Evolutionary conservation across 306 rosid genomes (phyloP).

Genomic region (Citrullus colocynthis): DNA sequence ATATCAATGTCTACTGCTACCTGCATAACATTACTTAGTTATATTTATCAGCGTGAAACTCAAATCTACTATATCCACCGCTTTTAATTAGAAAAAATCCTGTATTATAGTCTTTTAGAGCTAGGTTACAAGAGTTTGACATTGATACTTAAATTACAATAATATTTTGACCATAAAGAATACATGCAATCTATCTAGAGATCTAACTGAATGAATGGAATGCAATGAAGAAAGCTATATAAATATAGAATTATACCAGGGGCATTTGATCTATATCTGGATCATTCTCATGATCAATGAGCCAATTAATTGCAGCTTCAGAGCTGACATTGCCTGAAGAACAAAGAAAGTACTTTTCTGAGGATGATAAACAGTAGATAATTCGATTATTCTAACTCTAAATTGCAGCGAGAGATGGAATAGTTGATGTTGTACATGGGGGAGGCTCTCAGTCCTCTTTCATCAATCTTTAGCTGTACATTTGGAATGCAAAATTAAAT

Average conservation of each 20-base stretch:
- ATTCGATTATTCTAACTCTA: neutral
- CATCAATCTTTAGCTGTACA: neutral
- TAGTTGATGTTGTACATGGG: neutral
- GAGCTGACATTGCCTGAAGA: slow-evolving; percentile 44
- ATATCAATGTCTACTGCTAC: slow-evolving; percentile 40
- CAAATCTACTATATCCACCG: neutral
- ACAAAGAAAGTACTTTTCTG: neutral
- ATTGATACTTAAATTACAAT: neutral
- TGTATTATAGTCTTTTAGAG: neutral
- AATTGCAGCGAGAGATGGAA: neutral
- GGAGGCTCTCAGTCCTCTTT: neutral
- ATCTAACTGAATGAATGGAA: neutral
- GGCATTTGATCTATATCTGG: slow-evolving; percentile 55
- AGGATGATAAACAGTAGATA: neutral
- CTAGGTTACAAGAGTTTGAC: neutral
- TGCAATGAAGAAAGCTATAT: neutral
- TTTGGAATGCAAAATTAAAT: neutral
- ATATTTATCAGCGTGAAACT: neutral
- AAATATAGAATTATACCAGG: slow-evolving; percentile 28
- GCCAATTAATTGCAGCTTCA: slow-evolving; percentile 63
- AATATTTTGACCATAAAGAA: neutral
- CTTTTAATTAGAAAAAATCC: neutral
- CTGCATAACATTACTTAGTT: slow-evolving; percentile 16
- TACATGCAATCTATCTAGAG: neutral
- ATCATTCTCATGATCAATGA: slow-evolving; percentile 60